Evolutionary conservation across 169 alveolate species (phyloP).

Genomic region (Plasmodium yoelii): DNA sequence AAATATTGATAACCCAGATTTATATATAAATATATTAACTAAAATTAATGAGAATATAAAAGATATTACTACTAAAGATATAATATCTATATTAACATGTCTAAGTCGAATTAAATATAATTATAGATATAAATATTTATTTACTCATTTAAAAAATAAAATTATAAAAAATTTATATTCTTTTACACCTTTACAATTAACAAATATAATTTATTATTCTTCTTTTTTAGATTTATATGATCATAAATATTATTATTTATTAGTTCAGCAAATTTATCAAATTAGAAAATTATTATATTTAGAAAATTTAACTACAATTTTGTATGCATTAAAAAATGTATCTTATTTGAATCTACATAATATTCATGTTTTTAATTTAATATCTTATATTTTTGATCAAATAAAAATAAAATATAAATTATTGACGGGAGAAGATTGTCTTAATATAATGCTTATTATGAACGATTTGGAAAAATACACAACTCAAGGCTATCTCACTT

Average conservation of each 20-base stretch:
- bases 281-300: conserved; percentile 37
- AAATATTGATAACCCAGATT: conserved; percentile 48
- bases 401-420: conserved; percentile 41
- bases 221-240: conserved; percentile 69
- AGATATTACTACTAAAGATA: conserved; percentile 59
- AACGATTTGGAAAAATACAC: conserved; percentile 30
- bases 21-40: conserved; percentile 55
- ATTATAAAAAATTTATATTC: conserved; percentile 66
- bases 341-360: conserved; percentile 53
- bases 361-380: conserved; percentile 31
- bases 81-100: conserved; percentile 66
- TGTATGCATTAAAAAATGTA: conserved; percentile 63
- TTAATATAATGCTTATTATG: conserved; percentile 58
- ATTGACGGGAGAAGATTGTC: conserved; percentile 63
- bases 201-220: conserved; percentile 67
- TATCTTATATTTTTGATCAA: conserved; percentile 38
- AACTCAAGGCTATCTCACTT: conserved; percentile 26
- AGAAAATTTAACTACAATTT: conserved; percentile 55
- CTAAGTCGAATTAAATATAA: conserved; percentile 66
- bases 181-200: conserved; percentile 65
- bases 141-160: conserved; percentile 57
- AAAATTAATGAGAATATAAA: conserved; percentile 69
- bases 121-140: conserved; percentile 65
- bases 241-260: conserved; percentile 63
- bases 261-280: conserved; percentile 58